Conservation (phyloP, 2,329 filamentous ascomycete genomes). For the Drechslerella dactyloides region DNA sequence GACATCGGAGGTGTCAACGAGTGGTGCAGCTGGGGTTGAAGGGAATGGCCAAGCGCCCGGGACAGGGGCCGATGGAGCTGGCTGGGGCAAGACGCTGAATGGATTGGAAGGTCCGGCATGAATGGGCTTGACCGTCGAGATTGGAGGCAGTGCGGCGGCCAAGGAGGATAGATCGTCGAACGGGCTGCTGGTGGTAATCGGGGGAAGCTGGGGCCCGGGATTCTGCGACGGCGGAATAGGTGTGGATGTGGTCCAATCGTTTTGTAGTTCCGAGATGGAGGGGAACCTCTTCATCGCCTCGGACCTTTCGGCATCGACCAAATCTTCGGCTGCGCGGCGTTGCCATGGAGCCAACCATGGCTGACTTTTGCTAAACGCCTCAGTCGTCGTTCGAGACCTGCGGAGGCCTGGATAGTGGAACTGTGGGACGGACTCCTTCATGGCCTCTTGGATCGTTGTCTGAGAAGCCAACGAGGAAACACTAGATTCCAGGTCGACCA, state of each 20-base stretch:
- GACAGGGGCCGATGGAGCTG: conserved; percentile 22
- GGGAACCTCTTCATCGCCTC: conserved; percentile 53
- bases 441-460: conserved; percentile 12
- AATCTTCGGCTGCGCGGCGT: conserved; percentile 11
- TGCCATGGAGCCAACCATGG: conserved; percentile 46
- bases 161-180: conserved; percentile 38
- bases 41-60: conserved; percentile 47
- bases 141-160: conserved; percentile 27
- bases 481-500: conserved; percentile 50
- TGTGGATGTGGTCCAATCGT: conserved; percentile 21
- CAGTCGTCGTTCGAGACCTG: conserved; percentile 40
- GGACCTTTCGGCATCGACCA: conserved; percentile 31
- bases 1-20: conserved; percentile 47
- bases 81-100: conserved; percentile 16
- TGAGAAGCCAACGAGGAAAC: conserved; percentile 32
- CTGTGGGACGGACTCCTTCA: conserved; percentile 19
- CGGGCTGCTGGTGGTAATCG: conserved; percentile 20
- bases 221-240: conserved; percentile 8
- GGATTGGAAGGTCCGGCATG: conserved; percentile 24
- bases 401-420: conserved; percentile 38
- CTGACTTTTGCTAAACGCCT: conserved; percentile 38
- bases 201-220: conserved; percentile 14
- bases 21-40: conserved; percentile 25
- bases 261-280: conserved; percentile 52
- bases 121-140: conserved; percentile 9